Evolutionary conservation across 495 filamentous ascomycete genomes (phyloP).

Genomic region (Achaetomiella virescens): DNA sequence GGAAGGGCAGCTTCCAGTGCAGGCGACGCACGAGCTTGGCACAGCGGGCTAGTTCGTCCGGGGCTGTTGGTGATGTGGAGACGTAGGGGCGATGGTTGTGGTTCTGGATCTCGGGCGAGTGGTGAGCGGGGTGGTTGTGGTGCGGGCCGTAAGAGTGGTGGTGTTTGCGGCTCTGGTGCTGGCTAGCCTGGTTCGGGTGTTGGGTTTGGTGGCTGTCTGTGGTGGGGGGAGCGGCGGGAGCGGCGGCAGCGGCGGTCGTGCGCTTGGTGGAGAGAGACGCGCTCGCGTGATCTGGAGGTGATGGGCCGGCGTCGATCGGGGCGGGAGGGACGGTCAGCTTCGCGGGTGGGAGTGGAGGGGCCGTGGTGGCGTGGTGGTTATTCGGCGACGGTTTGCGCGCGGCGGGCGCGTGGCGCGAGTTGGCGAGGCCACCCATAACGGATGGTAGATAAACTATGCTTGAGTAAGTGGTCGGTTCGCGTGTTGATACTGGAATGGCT

Average conservation of each 20-base stretch:
- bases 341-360: neutral
- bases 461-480: too few relatives aligned
- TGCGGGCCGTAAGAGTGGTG: neutral
- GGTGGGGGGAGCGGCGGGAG: neutral
- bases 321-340: conserved; percentile 3
- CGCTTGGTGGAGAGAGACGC: neutral
- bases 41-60: conserved; percentile 47
- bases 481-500: neutral
- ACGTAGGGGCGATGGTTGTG: too few relatives aligned
- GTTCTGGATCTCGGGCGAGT: neutral
- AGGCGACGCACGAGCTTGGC: conserved; percentile 51
- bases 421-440: conserved; percentile 17
- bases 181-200: too few relatives aligned
- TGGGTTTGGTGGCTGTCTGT: neutral
- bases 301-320: neutral
- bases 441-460: neutral
- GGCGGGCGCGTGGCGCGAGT: conserved; percentile 19
- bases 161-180: neutral
- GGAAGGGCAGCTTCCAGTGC: conserved; percentile 55
- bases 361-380: neutral
- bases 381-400: neutral
- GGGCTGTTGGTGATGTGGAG: conserved; percentile 20
- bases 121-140: neutral
- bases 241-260: neutral
- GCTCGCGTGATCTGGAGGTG: neutral